Conservation (phyloP, 1,284 basidiomycete genomes). For the Trametes polyzona region DNA sequence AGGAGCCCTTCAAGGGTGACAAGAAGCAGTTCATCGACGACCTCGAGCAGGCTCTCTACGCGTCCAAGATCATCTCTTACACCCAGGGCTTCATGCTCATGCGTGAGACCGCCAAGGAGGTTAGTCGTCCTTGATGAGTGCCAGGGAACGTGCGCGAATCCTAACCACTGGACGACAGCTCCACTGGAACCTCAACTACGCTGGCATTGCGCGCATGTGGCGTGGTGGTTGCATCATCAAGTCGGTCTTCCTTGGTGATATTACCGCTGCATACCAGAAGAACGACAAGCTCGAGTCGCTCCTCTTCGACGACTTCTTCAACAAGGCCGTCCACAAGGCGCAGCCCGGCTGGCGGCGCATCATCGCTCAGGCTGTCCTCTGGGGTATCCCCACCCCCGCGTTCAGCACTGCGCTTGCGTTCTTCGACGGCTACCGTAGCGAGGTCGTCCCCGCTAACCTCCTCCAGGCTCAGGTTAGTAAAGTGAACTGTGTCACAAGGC, state of each 20-base stretch:
- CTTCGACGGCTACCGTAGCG: slow-evolving; percentile 97
- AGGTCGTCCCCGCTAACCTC: slow-evolving; percentile 92
- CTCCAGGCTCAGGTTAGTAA: slow-evolving; percentile 84
- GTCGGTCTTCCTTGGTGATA: slow-evolving; percentile 95
- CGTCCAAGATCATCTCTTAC: slow-evolving; percentile 99
- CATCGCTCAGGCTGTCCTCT: slow-evolving; percentile 94
- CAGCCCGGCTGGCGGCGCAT: slow-evolving; percentile 99
- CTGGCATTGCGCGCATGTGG: slow-evolving; percentile 99
- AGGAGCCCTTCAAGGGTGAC: slow-evolving; percentile 95
- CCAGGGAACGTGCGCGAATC: slow-evolving; percentile 13
- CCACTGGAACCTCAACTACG: slow-evolving; percentile 88
- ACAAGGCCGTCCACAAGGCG: slow-evolving; percentile 92
- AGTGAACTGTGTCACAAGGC: slow-evolving; percentile 24
- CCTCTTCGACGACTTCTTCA: slow-evolving; percentile 98
- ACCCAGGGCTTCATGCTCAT: slow-evolving; percentile 99
- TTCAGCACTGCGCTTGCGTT: slow-evolving; percentile 98
- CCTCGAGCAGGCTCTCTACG: slow-evolving; percentile 98
- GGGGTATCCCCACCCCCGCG: slow-evolving; percentile 97
- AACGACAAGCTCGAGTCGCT: slow-evolving; percentile 88
- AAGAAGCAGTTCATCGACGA: slow-evolving; percentile 99
- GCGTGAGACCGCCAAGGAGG: slow-evolving; percentile 97
- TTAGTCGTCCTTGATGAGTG: slow-evolving; percentile 41
- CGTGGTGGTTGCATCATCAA: slow-evolving; percentile 99
- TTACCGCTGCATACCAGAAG: slow-evolving; percentile 92
- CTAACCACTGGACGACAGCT: slow-evolving; percentile 44